phyloP scores from a whole-genome alignment of 371 early-diverging fungal genomes.

The Nematocida displodere region DNA sequence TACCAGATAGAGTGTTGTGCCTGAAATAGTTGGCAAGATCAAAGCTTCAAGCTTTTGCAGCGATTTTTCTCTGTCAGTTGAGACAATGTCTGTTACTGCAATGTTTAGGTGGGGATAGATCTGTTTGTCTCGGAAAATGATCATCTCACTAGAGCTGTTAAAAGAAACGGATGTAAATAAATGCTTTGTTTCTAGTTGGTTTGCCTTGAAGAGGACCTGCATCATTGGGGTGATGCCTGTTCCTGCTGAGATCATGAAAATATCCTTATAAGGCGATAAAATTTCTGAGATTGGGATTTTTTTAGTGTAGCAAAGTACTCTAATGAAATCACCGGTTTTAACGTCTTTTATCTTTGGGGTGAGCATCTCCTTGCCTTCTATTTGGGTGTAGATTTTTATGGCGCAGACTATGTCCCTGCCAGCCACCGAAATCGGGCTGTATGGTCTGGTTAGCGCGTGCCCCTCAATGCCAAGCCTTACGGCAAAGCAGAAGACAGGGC shows the following conservation, averaged over 20 bases:
- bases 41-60: not conserved
- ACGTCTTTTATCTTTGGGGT: constrained; percentile 5
- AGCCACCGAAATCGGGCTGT: not conserved
- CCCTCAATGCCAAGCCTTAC: constrained; percentile 10
- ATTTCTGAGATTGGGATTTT: constrained; percentile 22
- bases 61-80: not conserved
- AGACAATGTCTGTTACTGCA: not conserved
- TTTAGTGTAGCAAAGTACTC: constrained; percentile 20
- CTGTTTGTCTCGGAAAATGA: not conserved
- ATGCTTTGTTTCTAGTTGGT: constrained; percentile 60
- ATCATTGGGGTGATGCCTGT: constrained; percentile 85
- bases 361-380: not conserved
- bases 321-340: not conserved
- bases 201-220: constrained; percentile 67
- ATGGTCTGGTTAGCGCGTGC: constrained; percentile 15
- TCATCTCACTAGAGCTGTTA: not conserved
- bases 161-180: not conserved
- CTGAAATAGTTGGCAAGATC: not conserved
- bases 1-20: constrained; percentile 15
- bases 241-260: constrained; percentile 77
- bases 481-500: not conserved
- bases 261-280: not conserved
- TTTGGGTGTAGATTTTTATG: constrained; percentile 30
- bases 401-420: not conserved
- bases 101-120: not conserved